A percentile compares a stretch with the other conserved stretches of the same genome.
These are phyloP conservation scores for Neofusicoccum parvum DNA, from an alignment of 2,329 filamentous ascomycete genomes.

Conservation along the genomic window DNA sequence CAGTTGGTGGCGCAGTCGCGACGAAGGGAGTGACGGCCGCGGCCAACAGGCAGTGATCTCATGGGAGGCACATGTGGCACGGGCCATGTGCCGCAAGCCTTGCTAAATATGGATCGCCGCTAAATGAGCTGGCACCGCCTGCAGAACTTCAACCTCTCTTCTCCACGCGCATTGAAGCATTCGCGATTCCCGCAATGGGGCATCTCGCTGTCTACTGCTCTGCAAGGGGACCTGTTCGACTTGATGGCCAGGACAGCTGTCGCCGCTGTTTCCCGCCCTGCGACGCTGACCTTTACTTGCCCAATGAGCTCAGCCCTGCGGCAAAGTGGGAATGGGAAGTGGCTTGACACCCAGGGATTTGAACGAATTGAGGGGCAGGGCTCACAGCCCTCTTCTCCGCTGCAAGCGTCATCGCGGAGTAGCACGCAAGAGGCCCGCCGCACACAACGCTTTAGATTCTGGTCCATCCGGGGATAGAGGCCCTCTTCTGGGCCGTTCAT, in stretches of 20 bases:
- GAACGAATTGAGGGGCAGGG: no score
- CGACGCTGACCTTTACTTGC: no score
- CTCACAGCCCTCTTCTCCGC: no score
- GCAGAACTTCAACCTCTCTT: neutral
- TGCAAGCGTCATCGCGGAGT: no score
- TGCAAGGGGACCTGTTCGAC: neutral
- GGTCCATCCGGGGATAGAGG: no score
- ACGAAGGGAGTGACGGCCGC: neutral
- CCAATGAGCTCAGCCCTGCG: no score
- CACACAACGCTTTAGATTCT: neutral
- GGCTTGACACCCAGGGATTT: no score
- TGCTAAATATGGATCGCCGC: constrained; percentile 11
- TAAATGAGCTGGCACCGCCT: neutral
- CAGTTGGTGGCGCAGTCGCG: constrained; percentile 12
- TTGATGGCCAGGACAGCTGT: neutral
- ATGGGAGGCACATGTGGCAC: neutral
- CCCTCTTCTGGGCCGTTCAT: neutral
- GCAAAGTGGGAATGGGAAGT: no score
- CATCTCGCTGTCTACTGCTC: neutral
- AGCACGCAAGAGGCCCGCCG: neutral
- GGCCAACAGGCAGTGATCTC: neutral
- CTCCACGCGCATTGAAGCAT: neutral
- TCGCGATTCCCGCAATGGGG: neutral
- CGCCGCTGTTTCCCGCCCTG: no score
- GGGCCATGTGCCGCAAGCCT: neutral